These are phyloP conservation scores for Triadica sebifera DNA, from an alignment of 345 rosid genomes.

Conservation along the genomic window DNA sequence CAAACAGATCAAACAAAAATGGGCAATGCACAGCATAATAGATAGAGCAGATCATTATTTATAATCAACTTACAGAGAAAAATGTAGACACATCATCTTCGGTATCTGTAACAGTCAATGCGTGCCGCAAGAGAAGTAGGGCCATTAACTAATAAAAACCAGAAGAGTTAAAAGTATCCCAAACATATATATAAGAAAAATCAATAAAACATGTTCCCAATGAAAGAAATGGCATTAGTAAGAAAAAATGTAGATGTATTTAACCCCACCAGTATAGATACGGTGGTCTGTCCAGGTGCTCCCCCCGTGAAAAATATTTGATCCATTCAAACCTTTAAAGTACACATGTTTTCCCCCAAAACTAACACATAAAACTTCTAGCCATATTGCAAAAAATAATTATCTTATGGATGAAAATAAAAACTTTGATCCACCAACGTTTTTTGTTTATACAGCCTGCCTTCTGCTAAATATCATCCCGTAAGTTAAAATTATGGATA, in stretches of 20 bases:
- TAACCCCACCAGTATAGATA: not conserved
- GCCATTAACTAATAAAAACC: conserved; percentile 60
- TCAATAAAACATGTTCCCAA: not conserved
- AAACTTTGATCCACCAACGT: not conserved
- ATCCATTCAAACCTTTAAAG: not conserved
- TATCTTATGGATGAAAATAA: not conserved
- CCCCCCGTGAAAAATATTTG: not conserved
- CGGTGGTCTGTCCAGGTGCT: not conserved
- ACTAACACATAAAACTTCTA: not conserved
- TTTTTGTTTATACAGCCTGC: not conserved
- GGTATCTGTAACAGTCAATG: conserved; percentile 62
- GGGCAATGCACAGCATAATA: not conserved
- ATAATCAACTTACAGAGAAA: conserved; percentile 60
- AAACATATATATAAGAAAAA: conserved; percentile 7
- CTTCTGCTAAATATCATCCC: not conserved
- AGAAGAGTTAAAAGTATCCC: conserved; percentile 1
- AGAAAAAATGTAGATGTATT: not conserved
- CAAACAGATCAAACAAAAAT: not conserved
- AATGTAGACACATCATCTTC: conserved; percentile 66
- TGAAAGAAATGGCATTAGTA: conserved; percentile 5
- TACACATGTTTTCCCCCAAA: not conserved
- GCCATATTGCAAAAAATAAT: not conserved
- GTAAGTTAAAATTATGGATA: not conserved
- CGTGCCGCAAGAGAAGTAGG: conserved; percentile 74
- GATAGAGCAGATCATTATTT: not conserved